Evolutionary conservation across 331 rosid species (phyloP).

Genomic region (Phaseolus coccineus): DNA sequence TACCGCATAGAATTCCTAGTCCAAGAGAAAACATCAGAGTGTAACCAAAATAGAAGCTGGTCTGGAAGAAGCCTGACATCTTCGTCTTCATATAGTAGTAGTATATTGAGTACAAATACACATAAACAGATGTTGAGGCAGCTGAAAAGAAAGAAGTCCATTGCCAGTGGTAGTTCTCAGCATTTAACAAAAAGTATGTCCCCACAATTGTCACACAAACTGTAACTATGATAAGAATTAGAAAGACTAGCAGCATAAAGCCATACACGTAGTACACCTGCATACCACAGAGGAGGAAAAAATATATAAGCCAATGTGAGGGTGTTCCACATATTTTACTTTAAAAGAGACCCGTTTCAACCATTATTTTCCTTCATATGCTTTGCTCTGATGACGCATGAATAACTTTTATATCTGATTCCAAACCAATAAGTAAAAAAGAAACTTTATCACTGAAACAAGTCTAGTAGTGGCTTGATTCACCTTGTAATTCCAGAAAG

Average conservation of each 20-base stretch:
- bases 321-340: constrained; percentile 16
- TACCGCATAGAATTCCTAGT: constrained; percentile 97
- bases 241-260: constrained; percentile 94
- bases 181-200: constrained; percentile 94
- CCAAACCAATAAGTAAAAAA: constrained; percentile 32
- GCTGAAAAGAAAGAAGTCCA: constrained; percentile 99
- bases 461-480: constrained; percentile 11
- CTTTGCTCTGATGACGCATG: constrained; percentile 31
- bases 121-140: constrained; percentile 97
- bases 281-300: constrained; percentile 44
- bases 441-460: constrained; percentile 13
- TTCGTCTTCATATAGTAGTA: constrained; percentile 96
- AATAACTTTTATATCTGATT: constrained; percentile 16
- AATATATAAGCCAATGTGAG: constrained; percentile 38
- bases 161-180: constrained; percentile 99
- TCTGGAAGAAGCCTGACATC: constrained; percentile 99
- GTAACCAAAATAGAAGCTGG: constrained; percentile 99
- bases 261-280: constrained; percentile 99
- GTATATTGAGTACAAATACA: constrained; percentile 91
- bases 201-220: constrained; percentile 99
- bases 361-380: constrained; percentile 28
- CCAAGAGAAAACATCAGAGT: constrained; percentile 99
- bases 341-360: constrained; percentile 31
- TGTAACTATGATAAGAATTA: constrained; percentile 89
- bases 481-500: constrained; percentile 99